Percentiles rank a stretch among this genome's conserved stretches.
Evolutionary conservation across 345 rosid species (phyloP).

Genomic region (Gossypium sturtianum): DNA sequence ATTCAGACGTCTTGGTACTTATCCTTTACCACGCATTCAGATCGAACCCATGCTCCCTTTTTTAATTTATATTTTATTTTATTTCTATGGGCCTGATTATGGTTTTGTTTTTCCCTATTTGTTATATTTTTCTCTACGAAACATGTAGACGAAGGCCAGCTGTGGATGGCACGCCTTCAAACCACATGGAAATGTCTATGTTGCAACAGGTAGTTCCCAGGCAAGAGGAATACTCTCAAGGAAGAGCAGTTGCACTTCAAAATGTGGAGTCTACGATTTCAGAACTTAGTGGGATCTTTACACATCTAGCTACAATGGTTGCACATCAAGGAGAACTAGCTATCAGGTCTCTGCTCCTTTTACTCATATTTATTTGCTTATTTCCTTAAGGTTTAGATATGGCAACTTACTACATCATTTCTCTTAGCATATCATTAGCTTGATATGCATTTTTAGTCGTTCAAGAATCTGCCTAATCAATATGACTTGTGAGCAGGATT

Average conservation of each 20-base stretch:
- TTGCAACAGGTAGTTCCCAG: conserved; percentile 77
- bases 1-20: neutral
- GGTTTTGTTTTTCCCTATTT: neutral
- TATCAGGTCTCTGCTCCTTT: conserved; percentile 44
- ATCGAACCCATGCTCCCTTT: neutral
- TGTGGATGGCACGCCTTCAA: conserved; percentile 57
- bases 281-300: conserved; percentile 86
- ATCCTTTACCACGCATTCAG: neutral
- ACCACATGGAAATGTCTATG: conserved; percentile 85
- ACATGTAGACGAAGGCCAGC: conserved; percentile 69
- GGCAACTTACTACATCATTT: neutral
- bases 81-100: neutral
- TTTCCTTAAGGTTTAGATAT: neutral
- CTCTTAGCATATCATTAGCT: neutral
- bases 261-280: conserved; percentile 84
- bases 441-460: neutral
- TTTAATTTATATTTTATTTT: neutral
- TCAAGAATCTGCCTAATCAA: conserved; percentile 8
- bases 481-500: conserved; percentile 47
- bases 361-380: neutral
- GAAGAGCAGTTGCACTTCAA: conserved; percentile 71
- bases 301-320: conserved; percentile 88
- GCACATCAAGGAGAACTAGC: conserved; percentile 89
- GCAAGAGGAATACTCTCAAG: conserved; percentile 66
- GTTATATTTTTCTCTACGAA: neutral